Conservation (phyloP, 2,329 filamentous ascomycete species). For the Monosporascus ibericus region DNA sequence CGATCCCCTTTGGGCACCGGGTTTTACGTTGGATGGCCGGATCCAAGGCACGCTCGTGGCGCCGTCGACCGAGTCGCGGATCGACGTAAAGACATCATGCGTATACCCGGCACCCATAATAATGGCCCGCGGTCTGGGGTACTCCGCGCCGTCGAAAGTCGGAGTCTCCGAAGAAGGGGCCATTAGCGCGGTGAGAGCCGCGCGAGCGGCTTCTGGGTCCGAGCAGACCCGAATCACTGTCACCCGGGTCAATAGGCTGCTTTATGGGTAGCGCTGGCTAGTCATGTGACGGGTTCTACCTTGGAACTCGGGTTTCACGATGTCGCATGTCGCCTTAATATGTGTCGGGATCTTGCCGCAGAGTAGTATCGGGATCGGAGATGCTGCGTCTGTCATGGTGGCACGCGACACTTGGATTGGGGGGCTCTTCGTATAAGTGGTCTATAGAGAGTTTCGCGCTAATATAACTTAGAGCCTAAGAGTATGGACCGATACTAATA, state of each 20-base stretch:
- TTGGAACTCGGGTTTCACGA: conserved; percentile 4
- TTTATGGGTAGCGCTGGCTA: neutral
- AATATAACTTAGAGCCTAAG: neutral
- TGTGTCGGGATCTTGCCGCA: conserved; percentile 5
- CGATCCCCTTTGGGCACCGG: neutral
- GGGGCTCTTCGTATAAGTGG: neutral
- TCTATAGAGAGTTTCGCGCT: neutral
- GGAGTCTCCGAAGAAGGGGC: neutral
- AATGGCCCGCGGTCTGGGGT: conserved; percentile 1
- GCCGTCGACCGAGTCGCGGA: conserved; percentile 3
- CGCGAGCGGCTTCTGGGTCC: neutral
- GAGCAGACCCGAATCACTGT: conserved; percentile 4
- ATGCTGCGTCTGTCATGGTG: neutral
- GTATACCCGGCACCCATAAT: conserved; percentile 7
- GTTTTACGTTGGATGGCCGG: conserved; percentile 1
- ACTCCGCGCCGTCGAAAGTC: conserved; percentile 1
- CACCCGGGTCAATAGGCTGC: neutral
- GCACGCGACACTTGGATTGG: neutral
- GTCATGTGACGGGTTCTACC: neutral
- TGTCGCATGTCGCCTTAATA: conserved; percentile 3
- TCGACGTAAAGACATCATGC: conserved; percentile 2
- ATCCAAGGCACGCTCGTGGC: conserved; percentile 5
- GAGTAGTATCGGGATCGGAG: conserved; percentile 4
- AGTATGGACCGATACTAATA: no score
- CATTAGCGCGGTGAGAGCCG: neutral